These are phyloP conservation scores for Talaromyces adpressus DNA, from an alignment of 495 filamentous ascomycete genomes.

Conservation along the genomic window DNA sequence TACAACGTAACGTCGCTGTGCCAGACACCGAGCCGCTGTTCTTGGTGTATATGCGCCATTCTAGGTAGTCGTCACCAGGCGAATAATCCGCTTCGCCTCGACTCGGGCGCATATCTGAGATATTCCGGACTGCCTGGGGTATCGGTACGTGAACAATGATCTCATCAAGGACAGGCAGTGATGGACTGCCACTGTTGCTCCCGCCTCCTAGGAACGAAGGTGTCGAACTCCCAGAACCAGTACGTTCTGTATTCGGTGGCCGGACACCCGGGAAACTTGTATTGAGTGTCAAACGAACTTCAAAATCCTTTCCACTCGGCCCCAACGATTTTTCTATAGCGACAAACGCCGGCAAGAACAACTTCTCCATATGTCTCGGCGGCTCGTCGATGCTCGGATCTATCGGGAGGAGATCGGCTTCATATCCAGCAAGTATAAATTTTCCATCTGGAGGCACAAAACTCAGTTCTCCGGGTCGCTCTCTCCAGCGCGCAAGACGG, in stretches of 20 bases:
- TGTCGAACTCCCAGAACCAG: conserved; percentile 48
- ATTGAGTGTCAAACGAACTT: conserved; percentile 71
- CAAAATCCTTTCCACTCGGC: conserved; percentile 70
- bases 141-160: conserved; percentile 76
- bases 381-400: conserved; percentile 35
- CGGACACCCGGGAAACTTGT: conserved; percentile 48
- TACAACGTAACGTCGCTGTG: conserved; percentile 70
- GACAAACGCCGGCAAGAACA: conserved; percentile 74
- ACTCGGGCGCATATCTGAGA: conserved; percentile 77
- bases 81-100: conserved; percentile 79
- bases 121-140: conserved; percentile 71
- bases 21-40: conserved; percentile 53
- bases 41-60: conserved; percentile 78
- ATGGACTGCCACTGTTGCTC: conserved; percentile 39
- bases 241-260: conserved; percentile 19
- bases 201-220: conserved; percentile 55
- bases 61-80: conserved; percentile 60
- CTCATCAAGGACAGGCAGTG: conserved; percentile 64
- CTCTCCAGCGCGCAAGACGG: conserved; percentile 74
- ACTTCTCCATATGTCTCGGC: conserved; percentile 48
- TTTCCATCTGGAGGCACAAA: conserved; percentile 93
- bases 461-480: conserved; percentile 80
- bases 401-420: conserved; percentile 80
- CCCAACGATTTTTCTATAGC: conserved; percentile 79
- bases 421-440: conserved; percentile 93